Base-by-base conservation (phyloP, 2,329 filamentous ascomycete genomes). In the Ophiocordyceps australis region DNA sequence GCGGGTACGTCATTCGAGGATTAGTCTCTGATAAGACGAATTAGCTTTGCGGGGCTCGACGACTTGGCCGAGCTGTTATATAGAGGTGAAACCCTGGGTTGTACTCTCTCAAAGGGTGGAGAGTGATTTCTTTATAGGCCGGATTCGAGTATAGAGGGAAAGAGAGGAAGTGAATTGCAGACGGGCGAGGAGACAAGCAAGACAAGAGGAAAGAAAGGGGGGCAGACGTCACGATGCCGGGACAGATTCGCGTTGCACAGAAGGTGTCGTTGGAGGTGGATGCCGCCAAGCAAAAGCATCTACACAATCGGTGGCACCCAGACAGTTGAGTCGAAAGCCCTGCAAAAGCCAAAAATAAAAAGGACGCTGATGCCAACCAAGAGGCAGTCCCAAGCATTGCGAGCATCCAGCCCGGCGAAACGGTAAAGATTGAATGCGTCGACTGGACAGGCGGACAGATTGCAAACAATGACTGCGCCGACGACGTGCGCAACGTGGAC, bases 281-380 rank as follows among this genome's bases (percentile, higher is more conserved):
- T 18, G 76, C 78, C 5, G 56, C 62, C 19, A 67, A 81, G 34
- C 78, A 86, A 43, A 50, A 65, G 3, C 64, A 65, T 26, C 53
- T 85, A 8, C 79, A 86, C 26, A 94, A 94, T 42, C 65, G 83
- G 47, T 93, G 83, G 85, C 85, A 94, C 43, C 85, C 85, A 19
- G 83, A 92, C 36, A 75, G 80, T 83, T n/a, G n/a, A n/a, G n/a
- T n/a, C n/a, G n/a, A n/a, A n/a, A n/a, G n/a, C n/a, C 60, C 27
- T 60, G 6, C 10, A 4, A 13, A 12, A 14, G 5, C 18, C 18
- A 14, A 19, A 19, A 7, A 19, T 7, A 11, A 19, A 11, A 19
- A 7, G 7, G 18, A 7, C 7, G 7, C 18, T 19, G 18, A 19
- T 11, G 18, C 6, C 9, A n/a, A n/a, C n/a, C n/a, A n/a, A n/a